These are phyloP conservation scores for Trametes meyenii DNA, from an alignment of 768 basidiomycete genomes.

Conservation along the genomic window DNA sequence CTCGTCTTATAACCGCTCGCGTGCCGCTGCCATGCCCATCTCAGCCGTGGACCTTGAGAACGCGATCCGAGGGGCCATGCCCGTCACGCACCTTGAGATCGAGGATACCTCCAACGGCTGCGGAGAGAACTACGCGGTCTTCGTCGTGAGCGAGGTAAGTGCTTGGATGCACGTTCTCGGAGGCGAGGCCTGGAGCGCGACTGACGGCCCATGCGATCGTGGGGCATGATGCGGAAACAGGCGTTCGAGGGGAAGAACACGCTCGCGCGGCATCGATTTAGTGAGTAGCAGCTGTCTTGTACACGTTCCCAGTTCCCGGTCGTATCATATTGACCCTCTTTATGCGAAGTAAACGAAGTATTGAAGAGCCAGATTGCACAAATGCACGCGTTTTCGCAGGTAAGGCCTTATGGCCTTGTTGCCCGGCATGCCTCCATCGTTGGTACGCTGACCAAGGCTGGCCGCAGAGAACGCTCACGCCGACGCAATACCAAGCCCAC, in stretches of 20 bases:
- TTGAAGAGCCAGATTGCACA: conserved; percentile 74
- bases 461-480: conserved; percentile 71
- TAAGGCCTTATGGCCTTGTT: conserved; percentile 32
- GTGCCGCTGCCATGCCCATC: conserved; percentile 61
- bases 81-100: conserved; percentile 70
- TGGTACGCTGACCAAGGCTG: neutral
- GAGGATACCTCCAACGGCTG: conserved; percentile 81
- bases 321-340: neutral
- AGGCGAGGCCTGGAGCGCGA: neutral
- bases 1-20: neutral
- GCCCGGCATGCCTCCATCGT: neutral
- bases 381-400: conserved; percentile 91
- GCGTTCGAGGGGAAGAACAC: conserved; percentile 80
- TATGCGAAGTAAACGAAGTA: conserved; percentile 68
- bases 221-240: conserved; percentile 35
- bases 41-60: conserved; percentile 56
- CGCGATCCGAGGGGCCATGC: conserved; percentile 64
- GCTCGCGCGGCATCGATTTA: conserved; percentile 72
- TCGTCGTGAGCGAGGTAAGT: conserved; percentile 76
- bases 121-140: conserved; percentile 73
- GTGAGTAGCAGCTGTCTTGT: conserved; percentile 42
- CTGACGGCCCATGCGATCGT: neutral
- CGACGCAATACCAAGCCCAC: conserved; percentile 61
- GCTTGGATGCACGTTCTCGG: neutral
- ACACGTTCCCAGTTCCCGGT: neutral